Percentiles rank a stretch among this genome's conserved stretches.
Evolutionary conservation across 306 rosid species (phyloP).

Genomic region (Lablab purpureus): DNA sequence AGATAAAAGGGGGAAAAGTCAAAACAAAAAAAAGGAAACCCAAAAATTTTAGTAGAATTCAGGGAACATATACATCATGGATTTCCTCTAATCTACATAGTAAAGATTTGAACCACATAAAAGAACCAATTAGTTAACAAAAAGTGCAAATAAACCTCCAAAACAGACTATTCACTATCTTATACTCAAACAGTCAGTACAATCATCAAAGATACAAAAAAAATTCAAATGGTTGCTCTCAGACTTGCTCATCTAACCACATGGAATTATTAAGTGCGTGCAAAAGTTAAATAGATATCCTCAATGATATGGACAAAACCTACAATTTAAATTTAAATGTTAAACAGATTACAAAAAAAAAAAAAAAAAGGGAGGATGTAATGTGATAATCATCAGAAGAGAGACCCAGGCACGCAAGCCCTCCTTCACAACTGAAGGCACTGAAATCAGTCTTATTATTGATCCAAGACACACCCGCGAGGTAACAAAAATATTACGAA

Average conservation of each 20-base stretch:
- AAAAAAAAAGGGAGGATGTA: neutral
- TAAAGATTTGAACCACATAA: no score
- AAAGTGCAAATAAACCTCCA: no score
- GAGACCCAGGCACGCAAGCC: neutral
- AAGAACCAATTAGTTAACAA: no score
- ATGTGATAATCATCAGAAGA: neutral
- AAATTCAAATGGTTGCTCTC: neutral
- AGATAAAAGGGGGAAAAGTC: no score
- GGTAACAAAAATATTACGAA: constrained; percentile 1
- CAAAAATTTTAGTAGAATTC: no score
- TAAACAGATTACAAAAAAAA: neutral
- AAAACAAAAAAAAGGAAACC: no score
- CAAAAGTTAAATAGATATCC: constrained; percentile 7
- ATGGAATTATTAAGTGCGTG: neutral
- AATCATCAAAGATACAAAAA: neutral
- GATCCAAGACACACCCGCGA: neutral
- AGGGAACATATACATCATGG: no score
- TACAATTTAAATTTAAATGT: neutral
- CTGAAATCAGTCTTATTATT: neutral
- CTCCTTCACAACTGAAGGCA: neutral
- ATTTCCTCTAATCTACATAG: no score
- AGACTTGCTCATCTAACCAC: neutral
- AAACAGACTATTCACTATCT: no score
- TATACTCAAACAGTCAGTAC: neutral
- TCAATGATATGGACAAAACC: neutral